Base-by-base conservation (phyloP, 2,329 filamentous ascomycete species). In the Reticulascus tulasneorum region DNA sequence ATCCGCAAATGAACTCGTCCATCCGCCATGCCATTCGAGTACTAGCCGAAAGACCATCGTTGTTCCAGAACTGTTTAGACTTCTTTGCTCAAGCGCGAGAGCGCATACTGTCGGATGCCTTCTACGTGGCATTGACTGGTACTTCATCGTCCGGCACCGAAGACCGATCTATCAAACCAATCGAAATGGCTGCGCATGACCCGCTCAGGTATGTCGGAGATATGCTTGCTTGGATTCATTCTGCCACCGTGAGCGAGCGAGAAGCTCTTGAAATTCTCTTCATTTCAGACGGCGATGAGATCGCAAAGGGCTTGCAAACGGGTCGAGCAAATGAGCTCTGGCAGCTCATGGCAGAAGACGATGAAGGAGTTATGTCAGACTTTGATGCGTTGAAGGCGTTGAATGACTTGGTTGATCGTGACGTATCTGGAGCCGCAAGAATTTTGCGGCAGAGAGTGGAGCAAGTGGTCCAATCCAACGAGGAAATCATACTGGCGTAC, bases 181-280 rank as follows among this genome's bases (percentile, higher is more conserved):
- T 98, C 46, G 91, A 98, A 55, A 78, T 97, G 50, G 84, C 83
- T 9, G 91, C 93, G 1, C 91, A 97, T 56, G 93, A 98, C 53
- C 83, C 88, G 2, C 65, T 97, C 18, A 80, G 93, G 15, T 97
- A 97, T 58, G 81, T 94, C 4, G 89, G 93, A 35, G 93, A 98
- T 55, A 98, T 98, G 90, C 74, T 98, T 11, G 93, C 93, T 6
- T 98, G 93, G 93, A 81, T 85, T 6, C 93, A 98, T 58, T 95
- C 93, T 1, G 86, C 90, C 4, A 84, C 91, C 0, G 93, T 98
- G 1, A 94, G 91, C 21, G 93, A 98, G 60, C 78, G 86, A 34
- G 93, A 98, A 60, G 89, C 90, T 1, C 71, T 98, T 6, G 91
- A 97, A 58, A 80, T 88, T 3, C 69, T 98, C 1, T 98, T 98